Conservation (phyloP, 2,329 filamentous ascomycete species). For the Zasmidium cellare region DNA sequence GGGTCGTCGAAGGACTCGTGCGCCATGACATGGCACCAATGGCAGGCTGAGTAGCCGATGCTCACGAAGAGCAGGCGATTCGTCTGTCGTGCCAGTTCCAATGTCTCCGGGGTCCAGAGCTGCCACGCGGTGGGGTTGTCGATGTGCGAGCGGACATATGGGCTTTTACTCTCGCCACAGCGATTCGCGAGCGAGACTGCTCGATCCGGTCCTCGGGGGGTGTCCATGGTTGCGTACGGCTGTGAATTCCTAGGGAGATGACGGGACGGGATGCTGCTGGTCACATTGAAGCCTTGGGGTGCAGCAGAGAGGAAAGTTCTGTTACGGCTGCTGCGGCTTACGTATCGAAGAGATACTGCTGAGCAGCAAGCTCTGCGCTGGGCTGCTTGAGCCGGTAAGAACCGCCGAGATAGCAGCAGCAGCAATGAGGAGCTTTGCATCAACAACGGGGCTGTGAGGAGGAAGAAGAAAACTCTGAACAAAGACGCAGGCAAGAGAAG, state of each 20-base stretch:
- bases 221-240: constrained; percentile 19
- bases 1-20: constrained; percentile 86
- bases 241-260: not conserved
- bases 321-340: not conserved
- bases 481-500: not conserved
- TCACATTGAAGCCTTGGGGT: not conserved
- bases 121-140: constrained; percentile 91
- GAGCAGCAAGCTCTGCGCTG: not conserved
- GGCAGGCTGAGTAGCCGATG: constrained; percentile 92
- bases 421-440: not conserved
- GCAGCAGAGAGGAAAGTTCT: not conserved
- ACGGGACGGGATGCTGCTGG: not conserved
- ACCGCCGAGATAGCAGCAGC: not conserved
- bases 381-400: not conserved
- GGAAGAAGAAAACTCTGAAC: not conserved
- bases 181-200: constrained; percentile 48
- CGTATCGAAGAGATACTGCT: not conserved
- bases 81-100: constrained; percentile 73
- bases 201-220: constrained; percentile 13
- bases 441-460: not conserved
- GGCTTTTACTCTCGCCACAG: constrained; percentile 62
- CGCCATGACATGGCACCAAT: constrained; percentile 90
- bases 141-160: constrained; percentile 72
- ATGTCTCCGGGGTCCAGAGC: constrained; percentile 74
- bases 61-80: constrained; percentile 92